Percentiles rank a stretch among this genome's conserved stretches.
phyloP scores from a whole-genome alignment of 768 basidiomycete genomes.

The Boletus subcaerulescens region DNA sequence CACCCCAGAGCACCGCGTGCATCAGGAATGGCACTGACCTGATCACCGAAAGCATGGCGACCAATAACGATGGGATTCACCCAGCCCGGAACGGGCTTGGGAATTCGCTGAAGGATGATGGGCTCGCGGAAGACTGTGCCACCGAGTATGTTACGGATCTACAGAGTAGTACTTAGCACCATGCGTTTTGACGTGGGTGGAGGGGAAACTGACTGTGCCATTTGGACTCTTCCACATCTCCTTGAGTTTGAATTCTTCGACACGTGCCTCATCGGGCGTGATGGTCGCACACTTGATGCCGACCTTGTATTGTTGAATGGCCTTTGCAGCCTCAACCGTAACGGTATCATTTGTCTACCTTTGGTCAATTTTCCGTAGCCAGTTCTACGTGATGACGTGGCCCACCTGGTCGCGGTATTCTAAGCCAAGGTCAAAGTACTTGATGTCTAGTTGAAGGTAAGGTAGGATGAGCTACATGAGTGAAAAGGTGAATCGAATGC shows the following conservation, averaged over 20 bases:
- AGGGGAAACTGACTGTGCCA: conserved; percentile 65
- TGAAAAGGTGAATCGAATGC: neutral
- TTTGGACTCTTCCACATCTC: conserved; percentile 99
- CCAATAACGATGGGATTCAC: conserved; percentile 94
- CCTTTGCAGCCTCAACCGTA: conserved; percentile 90
- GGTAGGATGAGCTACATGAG: conserved; percentile 84
- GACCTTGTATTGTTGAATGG: conserved; percentile 91
- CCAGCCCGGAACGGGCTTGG: conserved; percentile 96
- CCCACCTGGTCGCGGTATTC: conserved; percentile 85
- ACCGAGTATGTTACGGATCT: conserved; percentile 97
- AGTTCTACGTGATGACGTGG: neutral
- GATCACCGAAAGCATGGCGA: conserved; percentile 96
- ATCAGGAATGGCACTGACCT: conserved; percentile 43
- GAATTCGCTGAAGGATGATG: conserved; percentile 87
- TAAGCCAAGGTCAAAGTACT: conserved; percentile 96
- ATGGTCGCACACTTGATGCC: conserved; percentile 99
- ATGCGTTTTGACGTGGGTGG: neutral
- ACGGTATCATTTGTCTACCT: conserved; percentile 87
- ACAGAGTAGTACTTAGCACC: conserved; percentile 1
- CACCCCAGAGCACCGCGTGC: conserved; percentile 1
- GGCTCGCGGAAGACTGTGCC: conserved; percentile 99
- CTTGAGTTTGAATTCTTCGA: conserved; percentile 96
- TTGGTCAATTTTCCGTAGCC: neutral
- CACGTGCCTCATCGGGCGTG: conserved; percentile 95
- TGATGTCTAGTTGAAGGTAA: conserved; percentile 93